Evolutionary conservation across 2,329 filamentous ascomycete genomes (phyloP), one percentile per base, ranked within the genome.

Genomic region (Beauveria brongniartii): DNA sequence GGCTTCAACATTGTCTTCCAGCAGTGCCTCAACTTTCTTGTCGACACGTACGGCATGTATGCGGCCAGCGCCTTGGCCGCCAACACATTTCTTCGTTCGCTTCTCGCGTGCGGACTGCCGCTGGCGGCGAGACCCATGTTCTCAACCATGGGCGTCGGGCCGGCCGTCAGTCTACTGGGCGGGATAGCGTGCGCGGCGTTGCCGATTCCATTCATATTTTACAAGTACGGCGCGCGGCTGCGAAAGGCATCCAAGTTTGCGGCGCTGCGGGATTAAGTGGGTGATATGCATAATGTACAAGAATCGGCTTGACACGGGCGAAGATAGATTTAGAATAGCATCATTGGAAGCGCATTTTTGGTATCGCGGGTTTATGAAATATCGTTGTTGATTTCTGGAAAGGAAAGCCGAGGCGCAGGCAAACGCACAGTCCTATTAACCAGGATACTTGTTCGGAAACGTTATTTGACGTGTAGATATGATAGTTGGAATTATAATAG

Each of bases 31-130:
- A 83, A 80, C 65, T 83, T 83, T 62, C 73, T 84, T 9, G 78
- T 81, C 47, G 81, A 84, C 67, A 71, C 74, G 1, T 83, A 83
- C 62, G 78, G 82, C 41, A 73, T 78, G 63, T 83, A 86, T 64
- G 83, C 84, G 1, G 86, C 87, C 22, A 80, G 78, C 3, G 87
- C 84, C 2, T 81, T 87, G 10, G 86, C 87, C 0, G 85, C 86
- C 1, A 87, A 81, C 64, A 86, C 85, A 0, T 80, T 89, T 4
- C 71, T 85, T 9, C 75, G 86, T 2, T 79, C 75, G 0, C 48
- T 62, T 12, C 47, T 62, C 43, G 72, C 85, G 0, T 76, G 84
- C 30, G 85, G 83, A 12, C 84, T 82, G 1, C 86, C 86, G 0
- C 73, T 89, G 5, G 81, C 80, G 46, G 86, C 82, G 0, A 70